A percentile compares a stretch with the other conserved stretches of the same genome.
phyloP scores from a whole-genome alignment of 2,329 filamentous ascomycete genomes.

The Claviceps humidiphila region DNA sequence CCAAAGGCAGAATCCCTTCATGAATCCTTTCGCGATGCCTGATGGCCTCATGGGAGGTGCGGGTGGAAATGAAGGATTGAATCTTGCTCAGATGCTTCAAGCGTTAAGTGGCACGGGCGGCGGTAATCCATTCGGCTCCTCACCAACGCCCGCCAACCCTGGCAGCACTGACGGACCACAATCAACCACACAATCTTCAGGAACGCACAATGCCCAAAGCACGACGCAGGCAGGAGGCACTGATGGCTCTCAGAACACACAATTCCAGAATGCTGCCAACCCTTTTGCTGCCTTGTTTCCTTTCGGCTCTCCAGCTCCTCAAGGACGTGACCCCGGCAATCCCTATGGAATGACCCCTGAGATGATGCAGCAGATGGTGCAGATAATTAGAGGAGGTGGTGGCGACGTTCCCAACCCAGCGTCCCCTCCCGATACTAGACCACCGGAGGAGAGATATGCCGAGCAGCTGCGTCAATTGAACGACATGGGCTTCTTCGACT shows the following conservation, averaged over 20 bases:
- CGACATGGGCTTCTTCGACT: slow-evolving; percentile 98
- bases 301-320: slow-evolving; percentile 10
- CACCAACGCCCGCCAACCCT: neutral
- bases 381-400: slow-evolving; percentile 27
- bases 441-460: slow-evolving; percentile 87
- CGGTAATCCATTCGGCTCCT: slow-evolving; percentile 23
- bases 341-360: slow-evolving; percentile 40
- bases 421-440: slow-evolving; percentile 63
- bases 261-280: slow-evolving; percentile 35
- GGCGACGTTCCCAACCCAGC: slow-evolving; percentile 20
- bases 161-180: slow-evolving; percentile 6
- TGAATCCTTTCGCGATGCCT: slow-evolving; percentile 19
- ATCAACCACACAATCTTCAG: slow-evolving; percentile 16
- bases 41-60: slow-evolving; percentile 11
- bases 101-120: slow-evolving; percentile 17
- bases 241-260: slow-evolving; percentile 12
- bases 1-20: slow-evolving; percentile 30
- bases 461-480: slow-evolving; percentile 86
- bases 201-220: slow-evolving; percentile 13
- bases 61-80: slow-evolving; percentile 8
- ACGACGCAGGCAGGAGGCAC: slow-evolving; percentile 12
- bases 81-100: slow-evolving; percentile 17
- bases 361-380: slow-evolving; percentile 40
- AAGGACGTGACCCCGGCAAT: slow-evolving; percentile 19
- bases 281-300: slow-evolving; percentile 56